Base-by-base conservation (phyloP, 208 protist species). In the Leishmania turanica region DNA sequence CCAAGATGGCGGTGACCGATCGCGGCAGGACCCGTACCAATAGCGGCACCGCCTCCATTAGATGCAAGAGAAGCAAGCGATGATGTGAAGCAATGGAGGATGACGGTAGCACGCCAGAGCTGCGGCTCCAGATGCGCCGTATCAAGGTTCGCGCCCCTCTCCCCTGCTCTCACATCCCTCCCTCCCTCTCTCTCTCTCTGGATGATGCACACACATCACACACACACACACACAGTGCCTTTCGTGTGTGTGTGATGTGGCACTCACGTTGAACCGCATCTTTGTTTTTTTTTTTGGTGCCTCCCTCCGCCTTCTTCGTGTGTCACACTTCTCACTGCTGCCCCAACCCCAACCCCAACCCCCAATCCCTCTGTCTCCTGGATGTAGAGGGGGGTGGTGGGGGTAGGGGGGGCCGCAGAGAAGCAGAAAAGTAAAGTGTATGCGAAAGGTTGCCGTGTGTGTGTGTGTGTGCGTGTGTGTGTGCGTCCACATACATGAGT, bases 1-100 rank as follows among this genome's bases (percentile, higher is more conserved):
- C 76, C 9, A 87, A 83, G 58, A 81, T 69, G 60, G 75, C 74
- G 5, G 9, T 40, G 21, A 2, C 72, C 47, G 37, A 15, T 2
- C 11, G 19, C 24, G 21, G 58, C 15, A 78, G 42, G 11, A 34
- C 40, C n/a, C 37, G 73, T 54, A 84, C n/a, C n/a, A 51, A 1
- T 40, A 71, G 40, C 37, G 49, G 4, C 60, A 42, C 64, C 3
- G 37, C 42, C 7, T 31, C 8, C n/a, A 47, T 1, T 9, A 31
- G 47, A 34, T n/a, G 3, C 21, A 73, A 73, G 45, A 17, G 9
- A 31, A 53, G 31, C 40, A 73, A 73, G 47, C 45, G 45, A 31
- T 73, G 45, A 73, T 47, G 19, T 27, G 66, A 47, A 47, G 15
- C 66, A 17, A 49, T 47, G 40, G 6, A 47, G 17, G 17, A n/a